Conservation (phyloP, 2,329 filamentous ascomycete genomes). For the Cladophialophora immunda region DNA sequence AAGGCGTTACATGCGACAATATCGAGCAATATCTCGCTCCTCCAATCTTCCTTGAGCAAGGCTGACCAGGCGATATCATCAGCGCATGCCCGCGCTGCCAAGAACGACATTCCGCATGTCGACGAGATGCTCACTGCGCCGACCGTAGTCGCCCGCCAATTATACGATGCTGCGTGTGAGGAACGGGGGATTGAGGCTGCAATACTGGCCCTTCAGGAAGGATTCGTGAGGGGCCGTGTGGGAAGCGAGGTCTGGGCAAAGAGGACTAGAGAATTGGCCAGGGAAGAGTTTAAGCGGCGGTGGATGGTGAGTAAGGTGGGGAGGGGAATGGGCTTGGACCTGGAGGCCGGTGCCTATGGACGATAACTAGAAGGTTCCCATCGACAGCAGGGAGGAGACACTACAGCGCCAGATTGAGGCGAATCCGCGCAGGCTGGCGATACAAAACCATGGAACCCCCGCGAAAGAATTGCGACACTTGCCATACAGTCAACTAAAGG, state of each 20-base stretch:
- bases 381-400: too few relatives aligned
- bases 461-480: too few relatives aligned
- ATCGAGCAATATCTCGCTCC: constrained; percentile 77
- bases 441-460: too few relatives aligned
- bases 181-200: constrained; percentile 87
- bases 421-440: too few relatives aligned
- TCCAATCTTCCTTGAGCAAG: constrained; percentile 78
- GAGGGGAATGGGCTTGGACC: constrained; percentile 55
- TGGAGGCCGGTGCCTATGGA: constrained; percentile 13
- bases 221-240: constrained; percentile 55
- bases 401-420: too few relatives aligned
- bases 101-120: constrained; percentile 71
- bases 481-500: too few relatives aligned
- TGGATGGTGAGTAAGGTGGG: constrained; percentile 57
- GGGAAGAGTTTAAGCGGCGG: constrained; percentile 58
- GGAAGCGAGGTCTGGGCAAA: constrained; percentile 57
- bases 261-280: constrained; percentile 55
- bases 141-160: constrained; percentile 89
- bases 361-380: not conserved
- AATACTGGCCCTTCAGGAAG: constrained; percentile 70
- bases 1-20: constrained; percentile 75
- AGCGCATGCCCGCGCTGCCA: constrained; percentile 68
- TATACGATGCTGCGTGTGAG: constrained; percentile 89
- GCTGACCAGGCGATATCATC: constrained; percentile 80
- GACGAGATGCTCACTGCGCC: constrained; percentile 94